Evolutionary conservation across 1,284 basidiomycete species (phyloP).

Genomic region (Cryptococcus wingfieldii): DNA sequence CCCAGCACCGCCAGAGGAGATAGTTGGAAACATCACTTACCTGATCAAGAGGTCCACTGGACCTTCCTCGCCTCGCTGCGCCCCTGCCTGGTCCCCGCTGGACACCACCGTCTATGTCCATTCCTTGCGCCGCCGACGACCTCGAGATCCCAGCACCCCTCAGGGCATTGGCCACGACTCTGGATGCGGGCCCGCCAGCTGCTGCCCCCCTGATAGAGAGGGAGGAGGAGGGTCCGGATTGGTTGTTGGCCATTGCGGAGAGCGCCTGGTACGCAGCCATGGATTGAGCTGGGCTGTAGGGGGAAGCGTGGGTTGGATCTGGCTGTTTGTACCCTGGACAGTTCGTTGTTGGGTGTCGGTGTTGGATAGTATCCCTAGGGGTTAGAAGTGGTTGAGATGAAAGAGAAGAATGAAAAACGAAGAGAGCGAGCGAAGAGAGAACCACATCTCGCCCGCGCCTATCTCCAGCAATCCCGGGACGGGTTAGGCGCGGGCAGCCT

Average conservation of each 20-base stretch:
- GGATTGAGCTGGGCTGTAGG: background rate
- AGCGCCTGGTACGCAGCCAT: slow-evolving; percentile 29
- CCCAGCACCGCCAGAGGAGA: background rate
- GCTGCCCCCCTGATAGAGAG: slow-evolving; percentile 27
- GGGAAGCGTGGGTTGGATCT: background rate
- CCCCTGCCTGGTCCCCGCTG: slow-evolving; percentile 21
- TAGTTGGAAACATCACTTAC: slow-evolving; percentile 19
- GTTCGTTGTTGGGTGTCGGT: background rate
- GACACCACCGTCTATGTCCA: slow-evolving; percentile 33
- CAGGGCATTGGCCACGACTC: slow-evolving; percentile 21
- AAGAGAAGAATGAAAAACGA: background rate
- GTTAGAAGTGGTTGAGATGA: background rate
- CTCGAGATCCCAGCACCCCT: slow-evolving; percentile 33
- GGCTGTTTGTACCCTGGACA: too few species aligned
- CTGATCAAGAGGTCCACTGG: slow-evolving; percentile 36
- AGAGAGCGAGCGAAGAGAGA: background rate
- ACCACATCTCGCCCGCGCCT: background rate
- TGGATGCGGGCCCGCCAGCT: slow-evolving; percentile 10
- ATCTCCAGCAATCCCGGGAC: background rate
- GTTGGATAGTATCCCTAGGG: background rate
- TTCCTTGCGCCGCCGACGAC: slow-evolving; percentile 13
- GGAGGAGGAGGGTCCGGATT: slow-evolving; percentile 7
- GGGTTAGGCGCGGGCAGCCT: background rate
- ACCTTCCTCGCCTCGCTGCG: slow-evolving; percentile 14
- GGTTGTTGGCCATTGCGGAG: slow-evolving; percentile 12